phyloP scores from a whole-genome alignment of 2,329 filamentous ascomycete species.

The Conoideocrella luteorostrata region DNA sequence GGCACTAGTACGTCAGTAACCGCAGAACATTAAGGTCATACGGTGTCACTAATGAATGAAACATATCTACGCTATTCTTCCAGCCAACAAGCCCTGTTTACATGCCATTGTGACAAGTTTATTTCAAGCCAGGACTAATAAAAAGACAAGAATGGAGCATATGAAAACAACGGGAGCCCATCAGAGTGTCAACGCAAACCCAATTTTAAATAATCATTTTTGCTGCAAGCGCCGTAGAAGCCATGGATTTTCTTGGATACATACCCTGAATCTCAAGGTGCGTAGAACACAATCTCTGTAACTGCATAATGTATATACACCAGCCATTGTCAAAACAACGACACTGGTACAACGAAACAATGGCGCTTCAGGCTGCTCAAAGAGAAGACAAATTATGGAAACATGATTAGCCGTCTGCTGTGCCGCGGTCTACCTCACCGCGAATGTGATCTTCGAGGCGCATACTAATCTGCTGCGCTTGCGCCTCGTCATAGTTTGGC shows the following conservation, averaged over 20 bases:
- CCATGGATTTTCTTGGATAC: conserved; percentile 6
- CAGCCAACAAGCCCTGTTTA: not conserved
- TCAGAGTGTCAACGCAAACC: conserved; percentile 3
- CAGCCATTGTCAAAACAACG: not conserved
- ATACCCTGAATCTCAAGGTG: conserved; percentile 8
- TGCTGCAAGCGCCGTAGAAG: conserved; percentile 2
- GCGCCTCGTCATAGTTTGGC: conserved; percentile 86
- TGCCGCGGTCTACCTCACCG: conserved; percentile 61
- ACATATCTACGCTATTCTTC: not conserved
- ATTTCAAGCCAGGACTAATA: not conserved
- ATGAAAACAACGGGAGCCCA: not conserved
- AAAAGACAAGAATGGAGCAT: not conserved
- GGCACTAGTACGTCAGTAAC: too few relatives aligned
- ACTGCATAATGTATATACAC: not conserved
- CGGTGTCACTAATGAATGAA: too few relatives aligned
- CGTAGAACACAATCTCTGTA: not conserved
- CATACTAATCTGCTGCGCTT: conserved; percentile 59
- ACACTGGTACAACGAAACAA: not conserved
- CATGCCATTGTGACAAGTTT: not conserved
- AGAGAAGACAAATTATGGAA: not conserved
- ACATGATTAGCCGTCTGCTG: conserved; percentile 19
- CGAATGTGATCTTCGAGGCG: conserved; percentile 64
- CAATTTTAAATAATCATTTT: not conserved
- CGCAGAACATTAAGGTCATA: too few relatives aligned
- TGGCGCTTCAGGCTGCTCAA: not conserved